Evolutionary conservation across 192 early-diverging fungal species (phyloP).

Genomic region (Backusella sp.): DNA sequence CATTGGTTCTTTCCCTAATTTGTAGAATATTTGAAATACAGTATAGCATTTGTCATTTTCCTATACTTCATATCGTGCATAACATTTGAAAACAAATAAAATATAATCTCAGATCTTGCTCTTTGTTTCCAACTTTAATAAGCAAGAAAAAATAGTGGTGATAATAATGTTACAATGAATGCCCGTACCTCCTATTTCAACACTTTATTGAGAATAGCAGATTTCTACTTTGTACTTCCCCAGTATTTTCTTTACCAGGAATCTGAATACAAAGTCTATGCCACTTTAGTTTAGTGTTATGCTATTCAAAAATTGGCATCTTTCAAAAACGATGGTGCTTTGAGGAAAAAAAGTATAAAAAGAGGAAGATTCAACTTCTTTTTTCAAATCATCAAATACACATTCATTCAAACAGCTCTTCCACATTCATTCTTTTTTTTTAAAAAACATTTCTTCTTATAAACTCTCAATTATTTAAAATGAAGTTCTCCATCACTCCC

Average conservation of each 20-base stretch:
- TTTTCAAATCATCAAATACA: background rate
- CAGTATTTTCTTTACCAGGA: background rate
- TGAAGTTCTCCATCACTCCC: constrained; percentile 12
- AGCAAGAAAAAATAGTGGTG: background rate
- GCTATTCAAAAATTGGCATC: background rate
- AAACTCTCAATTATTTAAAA: background rate
- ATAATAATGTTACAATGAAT: background rate
- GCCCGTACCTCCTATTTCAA: background rate
- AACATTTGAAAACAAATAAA: background rate
- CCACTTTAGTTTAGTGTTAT: background rate
- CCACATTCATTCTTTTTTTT: background rate
- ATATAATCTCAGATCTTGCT: background rate
- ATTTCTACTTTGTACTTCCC: background rate
- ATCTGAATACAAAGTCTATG: background rate
- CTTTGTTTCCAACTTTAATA: background rate
- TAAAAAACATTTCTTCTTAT: background rate
- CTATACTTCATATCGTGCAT: background rate
- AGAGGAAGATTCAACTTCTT: background rate
- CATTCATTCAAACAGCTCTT: background rate
- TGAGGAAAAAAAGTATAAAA: background rate
- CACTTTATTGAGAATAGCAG: background rate
- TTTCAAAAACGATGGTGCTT: background rate
- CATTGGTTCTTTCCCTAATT: background rate
- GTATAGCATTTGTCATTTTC: background rate
- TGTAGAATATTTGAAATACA: background rate